Evolutionary conservation across 1,139 yeast genomes (phyloP), one percentile per base, ranked within the genome.

Genomic region (Yamadazyma taylorii): DNA sequence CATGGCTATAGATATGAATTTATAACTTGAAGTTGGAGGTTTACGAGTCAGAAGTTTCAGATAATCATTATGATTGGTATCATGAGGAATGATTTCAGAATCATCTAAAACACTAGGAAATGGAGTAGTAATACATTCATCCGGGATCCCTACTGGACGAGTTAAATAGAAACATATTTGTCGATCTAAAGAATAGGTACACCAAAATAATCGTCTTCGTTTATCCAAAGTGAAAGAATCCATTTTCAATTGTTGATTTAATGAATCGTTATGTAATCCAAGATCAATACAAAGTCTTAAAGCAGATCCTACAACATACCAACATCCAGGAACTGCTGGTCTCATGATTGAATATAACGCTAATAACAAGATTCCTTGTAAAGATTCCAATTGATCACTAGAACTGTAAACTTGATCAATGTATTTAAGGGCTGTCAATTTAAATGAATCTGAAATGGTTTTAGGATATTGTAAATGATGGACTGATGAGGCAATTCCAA

Each of bases 231-330:
- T 69, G 48, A 76, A 81, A 0, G 83, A 73, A 47, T 79, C 80
- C 36, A 63, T 52, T 22, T 66, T 68, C 32, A 46, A 45, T 24
- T 41, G 48, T 26, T 48, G 49, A 17, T 51, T 50, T n/a, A 43
- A 47, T 4, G 51, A 30, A 45, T 79, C 95, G 25, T 81, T 78
- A 56, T 88, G 96, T 5, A 89, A 65, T 1, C 95, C 96, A 43
- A 89, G 60, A 57, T 88, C 96, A 17, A 88, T 86, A 49, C 94
- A 82, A 36, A 87, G 60, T 40, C 96, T 69, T 35, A 87, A 60
- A 0, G 92, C 92, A 5, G 87, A 78, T 0, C 96, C 96, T 43
- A 87, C 66, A 1, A 86, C 79, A 53, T 87, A 87, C 97, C 97
- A 89, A n/a, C 87, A 87, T 2, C 96, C 94, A 0, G 96, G 96